A percentile compares a stretch with the other conserved stretches of the same genome.
These are phyloP conservation scores for Tympanopsis confertula DNA, from an alignment of 2,329 filamentous ascomycete genomes.

Conservation along the genomic window DNA sequence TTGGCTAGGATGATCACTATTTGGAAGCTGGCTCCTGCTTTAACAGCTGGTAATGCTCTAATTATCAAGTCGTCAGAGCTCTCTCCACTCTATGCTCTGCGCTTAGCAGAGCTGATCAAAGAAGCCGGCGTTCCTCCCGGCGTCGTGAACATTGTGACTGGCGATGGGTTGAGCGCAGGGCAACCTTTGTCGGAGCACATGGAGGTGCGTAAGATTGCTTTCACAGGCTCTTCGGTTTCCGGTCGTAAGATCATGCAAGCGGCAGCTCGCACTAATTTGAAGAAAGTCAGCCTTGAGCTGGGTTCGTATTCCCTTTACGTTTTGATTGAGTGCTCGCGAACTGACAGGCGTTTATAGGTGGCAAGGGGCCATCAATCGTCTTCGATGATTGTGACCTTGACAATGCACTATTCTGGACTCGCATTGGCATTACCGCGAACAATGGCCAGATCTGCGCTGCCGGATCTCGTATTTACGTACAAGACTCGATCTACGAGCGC, in stretches of 20 bases:
- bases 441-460: slow-evolving; percentile 8
- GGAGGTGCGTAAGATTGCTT: slow-evolving; percentile 41
- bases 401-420: slow-evolving; percentile 1
- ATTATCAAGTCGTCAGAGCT: slow-evolving; percentile 49
- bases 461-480: slow-evolving; percentile 7
- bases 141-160: slow-evolving; percentile 46
- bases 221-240: neutral
- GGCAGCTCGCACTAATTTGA: slow-evolving; percentile 18
- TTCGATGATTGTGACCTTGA: neutral
- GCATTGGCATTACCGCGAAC: slow-evolving; percentile 4
- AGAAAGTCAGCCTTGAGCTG: neutral
- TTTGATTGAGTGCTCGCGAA: neutral
- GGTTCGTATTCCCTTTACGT: slow-evolving; percentile 9
- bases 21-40: too few relatives aligned
- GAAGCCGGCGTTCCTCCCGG: slow-evolving; percentile 50
- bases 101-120: slow-evolving; percentile 35
- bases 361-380: neutral
- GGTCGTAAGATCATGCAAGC: neutral
- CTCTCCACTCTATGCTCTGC: slow-evolving; percentile 23
- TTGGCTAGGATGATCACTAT: too few relatives aligned
- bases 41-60: too few relatives aligned
- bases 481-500: slow-evolving; percentile 8
- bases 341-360: neutral
- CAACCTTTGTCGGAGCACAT: too few relatives aligned
- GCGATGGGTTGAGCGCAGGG: too few relatives aligned